Evolutionary conservation across 2,329 filamentous ascomycete species (phyloP), one percentile per base, ranked within the genome.

Genomic region (Ophiostoma triangulosporum): DNA sequence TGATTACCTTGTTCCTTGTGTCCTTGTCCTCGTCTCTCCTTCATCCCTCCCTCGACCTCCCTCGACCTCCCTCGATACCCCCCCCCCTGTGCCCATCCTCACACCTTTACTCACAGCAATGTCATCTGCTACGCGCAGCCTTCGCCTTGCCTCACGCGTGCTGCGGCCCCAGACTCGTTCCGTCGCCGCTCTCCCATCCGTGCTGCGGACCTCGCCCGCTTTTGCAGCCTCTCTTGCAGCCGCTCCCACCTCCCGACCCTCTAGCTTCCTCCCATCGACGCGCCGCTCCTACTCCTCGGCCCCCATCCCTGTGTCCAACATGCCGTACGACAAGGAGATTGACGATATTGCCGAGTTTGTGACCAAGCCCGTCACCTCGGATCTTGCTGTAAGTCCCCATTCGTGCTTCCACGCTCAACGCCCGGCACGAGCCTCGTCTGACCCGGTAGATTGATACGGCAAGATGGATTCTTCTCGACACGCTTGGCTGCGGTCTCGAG

Each of bases 381-480:
- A 95, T 61, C 78, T 98, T 64, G 93, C 93, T 66, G 90, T 96
- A 76, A 71, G 88, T 73, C 15, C 4, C 9, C 20, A 11, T 9
- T 2, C 38, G 29, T 31, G 11, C 29, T 31, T n/a, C n/a, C n/a
- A n/a, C n/a, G n/a, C n/a, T n/a, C 6, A 15, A 36, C 35, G 12
- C 8, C n/a, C 35, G 17, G 14, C 12, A 17, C 15, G 15, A 17
- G 35, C 5, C 38, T 24, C 38, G 12, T 8, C 43, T 46, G 15
- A 46, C 43, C 6, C 22, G 5, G 15, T 14, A 60, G 58, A 94
- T 86, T 67, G 93, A 98, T 70, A 98, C 93, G 49, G 93, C 93
- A 58, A 85, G 93, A 72, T 91, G 89, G 75, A 90, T 97, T 62
- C 89, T 98, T 70, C 81, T 97, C 65, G 93, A 98, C 70, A 97